These are phyloP conservation scores for Vanderwaltozyma polyspora DNA, from an alignment of 805 yeast genomes.

Conservation along the genomic window DNA sequence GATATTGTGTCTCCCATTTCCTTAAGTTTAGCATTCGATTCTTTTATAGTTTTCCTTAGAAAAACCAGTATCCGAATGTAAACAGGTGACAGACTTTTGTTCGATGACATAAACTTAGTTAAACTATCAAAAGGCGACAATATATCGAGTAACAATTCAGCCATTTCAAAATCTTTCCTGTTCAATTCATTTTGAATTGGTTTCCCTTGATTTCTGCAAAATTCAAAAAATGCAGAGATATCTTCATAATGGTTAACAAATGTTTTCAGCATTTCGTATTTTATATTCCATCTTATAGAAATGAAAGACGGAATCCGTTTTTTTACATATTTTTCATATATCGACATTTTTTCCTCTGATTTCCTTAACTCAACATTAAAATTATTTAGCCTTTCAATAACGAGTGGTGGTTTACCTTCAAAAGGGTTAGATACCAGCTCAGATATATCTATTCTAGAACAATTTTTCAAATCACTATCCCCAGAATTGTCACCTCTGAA, in stretches of 20 bases:
- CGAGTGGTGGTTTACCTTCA: background rate
- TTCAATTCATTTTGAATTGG: background rate
- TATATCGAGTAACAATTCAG: background rate
- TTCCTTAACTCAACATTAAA: background rate
- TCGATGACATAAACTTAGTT: background rate
- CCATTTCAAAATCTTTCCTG: no score
- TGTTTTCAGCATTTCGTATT: constrained; percentile 1
- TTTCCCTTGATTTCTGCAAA: background rate
- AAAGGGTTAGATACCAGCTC: background rate
- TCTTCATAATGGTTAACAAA: constrained; percentile 1
- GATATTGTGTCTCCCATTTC: background rate
- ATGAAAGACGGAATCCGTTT: background rate
- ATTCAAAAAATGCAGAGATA: background rate
- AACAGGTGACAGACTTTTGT: background rate
- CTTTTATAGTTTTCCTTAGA: background rate
- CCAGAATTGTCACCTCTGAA: no score
- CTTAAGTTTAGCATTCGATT: background rate
- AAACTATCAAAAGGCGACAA: background rate
- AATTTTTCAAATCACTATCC: no score
- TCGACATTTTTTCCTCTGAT: background rate
- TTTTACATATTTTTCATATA: background rate
- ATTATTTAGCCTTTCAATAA: background rate
- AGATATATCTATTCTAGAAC: no score
- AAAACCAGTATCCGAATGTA: background rate
- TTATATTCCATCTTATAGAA: background rate